phyloP scores from a whole-genome alignment of 2,329 filamentous ascomycete genomes.

The Cladophialophora carrionii region DNA sequence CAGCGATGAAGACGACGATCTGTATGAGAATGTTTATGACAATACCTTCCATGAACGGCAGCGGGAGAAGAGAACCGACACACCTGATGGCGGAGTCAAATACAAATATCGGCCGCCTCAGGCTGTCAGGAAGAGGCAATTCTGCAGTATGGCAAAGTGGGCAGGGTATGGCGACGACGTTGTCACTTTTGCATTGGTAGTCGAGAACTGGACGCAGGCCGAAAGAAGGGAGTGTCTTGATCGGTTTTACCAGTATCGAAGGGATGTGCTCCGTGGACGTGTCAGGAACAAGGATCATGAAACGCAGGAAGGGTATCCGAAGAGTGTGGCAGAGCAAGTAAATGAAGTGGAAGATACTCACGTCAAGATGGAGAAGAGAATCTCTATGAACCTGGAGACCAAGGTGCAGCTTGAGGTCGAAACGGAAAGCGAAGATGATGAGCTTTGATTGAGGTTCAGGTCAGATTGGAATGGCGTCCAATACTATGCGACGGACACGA shows the following conservation, averaged over 20 bases:
- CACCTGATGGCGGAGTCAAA: slow-evolving; percentile 47
- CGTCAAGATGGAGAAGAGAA: neutral
- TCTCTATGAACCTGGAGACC: neutral
- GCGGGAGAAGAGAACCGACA: slow-evolving; percentile 12
- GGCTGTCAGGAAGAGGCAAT: slow-evolving; percentile 76
- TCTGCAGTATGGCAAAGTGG: slow-evolving; percentile 83
- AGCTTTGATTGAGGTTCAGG: neutral
- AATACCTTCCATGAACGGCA: slow-evolving; percentile 7
- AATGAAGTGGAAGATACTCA: neutral
- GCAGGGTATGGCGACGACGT: slow-evolving; percentile 72
- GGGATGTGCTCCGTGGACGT: slow-evolving; percentile 52
- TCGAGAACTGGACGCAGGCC: slow-evolving; percentile 87
- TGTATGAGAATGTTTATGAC: slow-evolving; percentile 10
- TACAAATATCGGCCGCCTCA: slow-evolving; percentile 73
- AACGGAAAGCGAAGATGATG: slow-evolving; percentile 3
- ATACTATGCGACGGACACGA: neutral
- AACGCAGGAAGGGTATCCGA: slow-evolving; percentile 11
- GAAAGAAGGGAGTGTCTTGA: slow-evolving; percentile 78
- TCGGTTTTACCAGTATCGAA: slow-evolving; percentile 73
- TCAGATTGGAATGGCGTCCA: neutral
- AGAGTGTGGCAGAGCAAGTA: neutral
- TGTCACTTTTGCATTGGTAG: slow-evolving; percentile 83
- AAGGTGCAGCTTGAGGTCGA: slow-evolving; percentile 1
- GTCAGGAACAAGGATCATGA: slow-evolving; percentile 15
- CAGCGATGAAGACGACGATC: slow-evolving; percentile 5